These are phyloP conservation scores for Helianthus annuus DNA, from an alignment of 129 eudicot genomes.

Conservation along the genomic window DNA sequence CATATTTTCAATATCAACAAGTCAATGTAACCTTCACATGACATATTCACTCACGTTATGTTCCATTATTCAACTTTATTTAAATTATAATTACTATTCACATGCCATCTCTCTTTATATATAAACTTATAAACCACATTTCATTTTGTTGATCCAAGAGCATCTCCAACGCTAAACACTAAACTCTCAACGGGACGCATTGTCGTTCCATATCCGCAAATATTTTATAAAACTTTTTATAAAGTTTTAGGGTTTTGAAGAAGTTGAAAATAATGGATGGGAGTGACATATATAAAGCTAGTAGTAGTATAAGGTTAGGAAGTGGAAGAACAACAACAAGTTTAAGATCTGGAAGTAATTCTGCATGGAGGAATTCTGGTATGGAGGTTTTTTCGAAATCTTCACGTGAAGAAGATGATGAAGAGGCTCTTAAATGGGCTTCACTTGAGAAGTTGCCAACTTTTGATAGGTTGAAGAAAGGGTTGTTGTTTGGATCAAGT, in stretches of 20 bases:
- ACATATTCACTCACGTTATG: too few species aligned
- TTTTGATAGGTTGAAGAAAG: conserved; percentile 71
- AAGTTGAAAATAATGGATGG: conserved; percentile 29
- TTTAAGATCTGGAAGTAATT: conserved; percentile 45
- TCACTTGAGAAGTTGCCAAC: conserved; percentile 85
- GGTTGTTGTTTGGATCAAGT: conserved; percentile 54
- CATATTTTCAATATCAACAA: too few species aligned
- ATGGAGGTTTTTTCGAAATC: conserved; percentile 60
- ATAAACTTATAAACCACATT: too few species aligned
- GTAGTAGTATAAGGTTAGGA: conserved; percentile 34
- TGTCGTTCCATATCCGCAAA: too few species aligned
- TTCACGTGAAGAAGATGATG: conserved; percentile 68
- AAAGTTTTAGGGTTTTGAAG: not conserved
- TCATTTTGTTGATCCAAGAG: too few species aligned
- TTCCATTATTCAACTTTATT: too few species aligned
- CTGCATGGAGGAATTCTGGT: conserved; percentile 54
- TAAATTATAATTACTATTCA: too few species aligned
- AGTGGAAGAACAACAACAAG: conserved; percentile 36
- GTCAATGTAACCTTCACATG: too few species aligned
- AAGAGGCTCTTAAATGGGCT: conserved; percentile 93
- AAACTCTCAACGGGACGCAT: too few species aligned
- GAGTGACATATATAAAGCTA: conserved; percentile 38
- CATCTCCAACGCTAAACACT: too few species aligned
- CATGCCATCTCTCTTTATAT: too few species aligned
- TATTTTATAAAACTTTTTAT: too few species aligned